These are phyloP conservation scores for Pseudoscleropodium purum DNA, from an alignment of 225 moss, liverwort and hornwort genomes.

Conservation along the genomic window DNA sequence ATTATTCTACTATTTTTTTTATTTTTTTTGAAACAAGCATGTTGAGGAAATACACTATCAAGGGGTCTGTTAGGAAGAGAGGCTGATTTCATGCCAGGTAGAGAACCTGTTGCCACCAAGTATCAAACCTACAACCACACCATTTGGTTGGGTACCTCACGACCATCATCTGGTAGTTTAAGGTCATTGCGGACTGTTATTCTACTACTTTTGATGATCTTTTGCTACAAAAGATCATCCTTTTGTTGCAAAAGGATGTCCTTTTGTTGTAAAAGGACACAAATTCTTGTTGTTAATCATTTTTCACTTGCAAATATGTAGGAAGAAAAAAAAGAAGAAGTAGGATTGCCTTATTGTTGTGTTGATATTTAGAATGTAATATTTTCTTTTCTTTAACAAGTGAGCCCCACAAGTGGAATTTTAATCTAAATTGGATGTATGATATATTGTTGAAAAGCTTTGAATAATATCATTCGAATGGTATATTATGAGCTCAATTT, in stretches of 20 bases:
- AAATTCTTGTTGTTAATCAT: background rate
- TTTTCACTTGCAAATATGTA: background rate
- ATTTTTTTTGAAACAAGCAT: too few species aligned
- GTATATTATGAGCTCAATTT: background rate
- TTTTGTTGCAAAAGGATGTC: background rate
- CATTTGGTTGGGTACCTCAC: too few species aligned
- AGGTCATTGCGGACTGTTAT: too few species aligned
- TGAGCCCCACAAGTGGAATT: background rate
- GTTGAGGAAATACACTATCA: too few species aligned
- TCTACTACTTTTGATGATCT: too few species aligned
- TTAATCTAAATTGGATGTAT: background rate
- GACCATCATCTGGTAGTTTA: too few species aligned
- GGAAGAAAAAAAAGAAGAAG: rapidly evolving
- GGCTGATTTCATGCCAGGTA: too few species aligned
- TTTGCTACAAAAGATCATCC: too few species aligned
- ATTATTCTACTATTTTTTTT: too few species aligned
- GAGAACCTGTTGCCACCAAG: too few species aligned
- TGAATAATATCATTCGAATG: background rate
- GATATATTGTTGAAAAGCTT: background rate
- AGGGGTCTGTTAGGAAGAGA: too few species aligned
- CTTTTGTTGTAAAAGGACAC: background rate
- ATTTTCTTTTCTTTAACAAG: background rate
- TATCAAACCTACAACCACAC: too few species aligned
- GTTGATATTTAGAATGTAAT: background rate
- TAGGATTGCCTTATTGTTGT: background rate